Evolutionary conservation across 2,329 filamentous ascomycete genomes (phyloP), one percentile per base, ranked within the genome.

Genomic region (Dendryphion nanum): DNA sequence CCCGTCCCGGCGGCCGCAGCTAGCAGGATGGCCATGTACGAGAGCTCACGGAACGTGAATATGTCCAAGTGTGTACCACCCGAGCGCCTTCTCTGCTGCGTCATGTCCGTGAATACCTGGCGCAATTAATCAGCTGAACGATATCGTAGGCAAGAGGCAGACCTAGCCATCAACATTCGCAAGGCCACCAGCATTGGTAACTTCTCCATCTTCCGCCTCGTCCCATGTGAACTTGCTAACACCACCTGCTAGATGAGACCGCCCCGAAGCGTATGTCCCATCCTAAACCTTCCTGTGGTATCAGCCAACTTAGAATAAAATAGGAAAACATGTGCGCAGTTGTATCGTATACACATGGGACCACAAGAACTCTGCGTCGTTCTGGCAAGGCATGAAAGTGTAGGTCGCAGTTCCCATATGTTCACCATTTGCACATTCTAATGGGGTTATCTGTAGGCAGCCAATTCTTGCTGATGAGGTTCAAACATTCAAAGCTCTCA

Each of bases 291-390:
- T 26, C 10, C 31, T 15, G 16, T 15, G 16, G 15, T 10, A 12
- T 33, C 7, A 16, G 8, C 18, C 10, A 48, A 50, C 64, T 71
- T 41, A 72, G 48, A 18, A 37, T 19, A 33, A 47, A 30, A 24
- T 59, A 79, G 79, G 79, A 44, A 98, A 98, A 72, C 93, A 98
- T 86, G 93, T 98, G 41, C 87, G 93, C 62, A 89, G 86, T 67
- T 95, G 89, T 64, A 98, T 98, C 59, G 91, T 98, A 31, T 97
- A 97, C 69, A 97, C 91, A 42, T 98, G 93, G 93, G 93, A 98
- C 70, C 89, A 98, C 74, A 94, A 95, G 73, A 95, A 86, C 50
- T 95, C 90, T 29, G 78, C 82, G 63, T 88, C 90, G 62, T 98
- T 98, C 68, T 98, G 93, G 93, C 82, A 88, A 40, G 91, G 90